Percentiles rank a stretch among this genome's conserved stretches.
Conservation (phyloP, 176 grass and related monocot genomes). For the Avena atlantica region DNA sequence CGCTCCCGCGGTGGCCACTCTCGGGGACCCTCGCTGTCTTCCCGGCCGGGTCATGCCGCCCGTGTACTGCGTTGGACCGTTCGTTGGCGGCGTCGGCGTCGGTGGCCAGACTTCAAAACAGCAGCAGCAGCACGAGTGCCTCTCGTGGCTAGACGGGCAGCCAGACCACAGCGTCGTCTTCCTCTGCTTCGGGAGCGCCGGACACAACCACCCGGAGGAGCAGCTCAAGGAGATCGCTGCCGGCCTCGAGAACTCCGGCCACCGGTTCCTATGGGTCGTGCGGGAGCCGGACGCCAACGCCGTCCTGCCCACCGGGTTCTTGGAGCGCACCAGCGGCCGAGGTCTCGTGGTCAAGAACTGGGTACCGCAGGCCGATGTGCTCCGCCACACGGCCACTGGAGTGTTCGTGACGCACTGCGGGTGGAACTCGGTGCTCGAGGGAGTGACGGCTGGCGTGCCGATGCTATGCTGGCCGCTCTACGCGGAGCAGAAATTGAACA, state of each 20-base stretch:
- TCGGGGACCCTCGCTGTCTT: constrained; percentile 4
- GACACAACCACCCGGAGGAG: neutral
- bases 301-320: constrained; percentile 43
- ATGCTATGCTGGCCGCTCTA: constrained; percentile 75
- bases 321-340: constrained; percentile 6
- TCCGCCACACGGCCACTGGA: constrained; percentile 41
- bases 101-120: neutral
- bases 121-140: constrained; percentile 33
- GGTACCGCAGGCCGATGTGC: constrained; percentile 55
- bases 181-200: constrained; percentile 50
- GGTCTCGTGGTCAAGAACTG: constrained; percentile 45
- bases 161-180: constrained; percentile 43
- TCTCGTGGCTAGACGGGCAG: constrained; percentile 50
- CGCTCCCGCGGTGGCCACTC: neutral
- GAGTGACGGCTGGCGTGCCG: constrained; percentile 42
- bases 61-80: constrained; percentile 52
- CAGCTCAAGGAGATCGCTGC: neutral
- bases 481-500: constrained; percentile 75
- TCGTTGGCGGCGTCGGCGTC: neutral
- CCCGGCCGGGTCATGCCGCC: neutral
- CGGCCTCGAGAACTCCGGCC: neutral
- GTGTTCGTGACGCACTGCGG: constrained; percentile 71
- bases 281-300: neutral
- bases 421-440: constrained; percentile 69
- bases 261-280: neutral